phyloP scores from a whole-genome alignment of 2,329 filamentous ascomycete species.

The Chalaropsis thielavioides region DNA sequence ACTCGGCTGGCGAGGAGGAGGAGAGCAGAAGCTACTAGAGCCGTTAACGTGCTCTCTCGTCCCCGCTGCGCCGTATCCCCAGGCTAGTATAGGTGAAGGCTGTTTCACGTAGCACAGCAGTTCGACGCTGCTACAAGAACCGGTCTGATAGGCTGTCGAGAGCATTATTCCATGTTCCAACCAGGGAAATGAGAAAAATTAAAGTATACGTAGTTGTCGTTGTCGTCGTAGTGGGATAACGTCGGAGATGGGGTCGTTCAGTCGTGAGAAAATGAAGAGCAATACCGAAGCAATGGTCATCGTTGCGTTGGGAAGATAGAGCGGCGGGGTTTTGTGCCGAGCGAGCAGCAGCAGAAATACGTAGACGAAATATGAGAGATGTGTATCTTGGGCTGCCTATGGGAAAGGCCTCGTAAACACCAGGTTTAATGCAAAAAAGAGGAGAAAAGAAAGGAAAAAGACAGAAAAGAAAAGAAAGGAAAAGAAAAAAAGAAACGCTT shows the following conservation, averaged over 20 bases:
- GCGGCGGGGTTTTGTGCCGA: too few relatives aligned
- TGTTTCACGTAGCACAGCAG: not conserved
- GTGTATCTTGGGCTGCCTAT: not conserved
- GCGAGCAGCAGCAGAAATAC: not conserved
- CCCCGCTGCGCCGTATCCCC: not conserved
- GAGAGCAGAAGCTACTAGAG: not conserved
- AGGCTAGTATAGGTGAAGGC: not conserved
- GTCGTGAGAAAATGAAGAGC: slow-evolving; percentile 4
- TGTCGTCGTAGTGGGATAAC: not conserved
- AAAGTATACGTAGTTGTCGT: not conserved
- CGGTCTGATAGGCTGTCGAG: not conserved
- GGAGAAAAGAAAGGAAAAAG: not conserved
- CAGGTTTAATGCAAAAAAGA: slow-evolving; percentile 5
- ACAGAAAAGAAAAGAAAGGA: not conserved
- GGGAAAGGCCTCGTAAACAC: not conserved
- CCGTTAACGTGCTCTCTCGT: not conserved
- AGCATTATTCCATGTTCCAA: not conserved
- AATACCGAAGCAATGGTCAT: not conserved
- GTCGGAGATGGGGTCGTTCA: not conserved
- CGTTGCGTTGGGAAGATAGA: not conserved
- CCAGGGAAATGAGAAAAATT: slow-evolving; percentile 3
- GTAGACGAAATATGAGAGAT: not conserved
- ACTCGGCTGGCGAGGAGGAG: not conserved
- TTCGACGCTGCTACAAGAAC: not conserved
- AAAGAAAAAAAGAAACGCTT: not conserved